Evolutionary conservation across 179 eudicot genomes (phyloP).

Genomic region (Amaranthus tricolor): DNA sequence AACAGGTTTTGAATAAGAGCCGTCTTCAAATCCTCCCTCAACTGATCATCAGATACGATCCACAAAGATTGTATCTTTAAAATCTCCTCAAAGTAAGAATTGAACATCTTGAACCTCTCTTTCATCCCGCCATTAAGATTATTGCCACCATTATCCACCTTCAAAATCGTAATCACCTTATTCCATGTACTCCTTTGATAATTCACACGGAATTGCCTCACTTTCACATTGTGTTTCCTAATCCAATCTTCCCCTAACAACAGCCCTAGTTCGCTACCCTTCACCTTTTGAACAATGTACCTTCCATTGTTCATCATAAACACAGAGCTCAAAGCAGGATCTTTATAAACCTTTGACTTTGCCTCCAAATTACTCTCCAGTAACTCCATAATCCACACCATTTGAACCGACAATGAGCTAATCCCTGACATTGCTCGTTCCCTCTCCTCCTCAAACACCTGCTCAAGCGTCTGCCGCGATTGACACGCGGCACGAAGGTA

Average conservation of each 20-base stretch:
- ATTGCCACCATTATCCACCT: conserved; percentile 45
- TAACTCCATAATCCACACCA: conserved; percentile 88
- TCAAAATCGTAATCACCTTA: conserved; percentile 65
- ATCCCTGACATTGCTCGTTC: conserved; percentile 30
- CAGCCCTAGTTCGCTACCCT: conserved; percentile 66
- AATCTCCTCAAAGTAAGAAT: conserved; percentile 63
- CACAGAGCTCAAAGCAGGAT: conserved; percentile 62
- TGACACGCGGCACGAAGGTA: conserved; percentile 82
- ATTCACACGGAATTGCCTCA: conserved; percentile 57
- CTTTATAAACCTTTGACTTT: conserved; percentile 70
- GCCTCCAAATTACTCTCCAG: conserved; percentile 85
- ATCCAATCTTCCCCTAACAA: conserved; percentile 91
- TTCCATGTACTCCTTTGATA: conserved; percentile 86
- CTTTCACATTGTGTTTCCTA: conserved; percentile 60
- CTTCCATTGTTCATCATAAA: conserved; percentile 92
- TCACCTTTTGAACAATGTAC: conserved; percentile 79
- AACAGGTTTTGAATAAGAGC: conserved; percentile 46
- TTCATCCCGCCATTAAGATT: conserved; percentile 30
- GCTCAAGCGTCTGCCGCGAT: conserved; percentile 59
- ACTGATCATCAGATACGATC: conserved; percentile 73
- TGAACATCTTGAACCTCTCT: conserved; percentile 79
- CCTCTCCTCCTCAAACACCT: conserved; percentile 68
- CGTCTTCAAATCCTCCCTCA: conserved; percentile 64
- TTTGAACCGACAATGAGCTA: conserved; percentile 61
- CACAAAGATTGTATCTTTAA: conserved; percentile 64